Evolutionary conservation across 805 yeast genomes (phyloP).

Genomic region (Nakazawaea ambrosiae): DNA sequence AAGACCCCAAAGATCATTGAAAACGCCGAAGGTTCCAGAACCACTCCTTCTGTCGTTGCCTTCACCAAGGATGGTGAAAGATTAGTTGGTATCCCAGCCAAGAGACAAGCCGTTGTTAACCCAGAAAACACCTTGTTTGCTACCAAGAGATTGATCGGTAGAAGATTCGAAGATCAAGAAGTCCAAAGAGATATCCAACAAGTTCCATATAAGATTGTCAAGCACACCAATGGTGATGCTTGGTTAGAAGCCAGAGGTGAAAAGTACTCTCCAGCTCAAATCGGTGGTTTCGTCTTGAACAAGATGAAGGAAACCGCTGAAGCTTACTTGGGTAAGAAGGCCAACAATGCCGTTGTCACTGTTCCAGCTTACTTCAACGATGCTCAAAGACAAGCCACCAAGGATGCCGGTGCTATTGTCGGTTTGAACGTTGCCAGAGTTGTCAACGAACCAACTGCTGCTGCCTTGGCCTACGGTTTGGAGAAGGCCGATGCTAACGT

Average conservation of each 20-base stretch:
- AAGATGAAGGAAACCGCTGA: constrained; percentile 99
- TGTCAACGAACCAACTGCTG: constrained; percentile 88
- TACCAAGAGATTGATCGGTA: constrained; percentile 75
- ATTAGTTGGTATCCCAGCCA: constrained; percentile 65
- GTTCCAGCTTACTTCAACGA: constrained; percentile 90
- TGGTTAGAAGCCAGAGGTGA: constrained; percentile 48
- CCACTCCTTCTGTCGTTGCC: constrained; percentile 78
- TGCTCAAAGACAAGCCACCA: constrained; percentile 90
- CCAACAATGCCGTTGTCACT: constrained; percentile 84
- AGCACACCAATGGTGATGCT: constrained; percentile 61
- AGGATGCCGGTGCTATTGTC: constrained; percentile 96
- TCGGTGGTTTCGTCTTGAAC: constrained; percentile 70
- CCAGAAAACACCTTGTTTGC: constrained; percentile 77
- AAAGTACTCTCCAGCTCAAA: constrained; percentile 59
- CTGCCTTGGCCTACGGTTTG: constrained; percentile 92
- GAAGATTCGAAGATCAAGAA: constrained; percentile 60
- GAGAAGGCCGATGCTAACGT: constrained; percentile 55
- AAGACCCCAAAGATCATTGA: constrained; percentile 60
- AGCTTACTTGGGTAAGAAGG: constrained; percentile 80
- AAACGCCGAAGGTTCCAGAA: constrained; percentile 72
- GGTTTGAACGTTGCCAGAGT: constrained; percentile 88
- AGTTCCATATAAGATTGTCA: constrained; percentile 57
- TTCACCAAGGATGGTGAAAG: constrained; percentile 40
- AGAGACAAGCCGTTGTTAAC: constrained; percentile 69
- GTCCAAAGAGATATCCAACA: constrained; percentile 59